phyloP scores from a whole-genome alignment of 768 basidiomycete species.

The Phylloporus arenicola region DNA sequence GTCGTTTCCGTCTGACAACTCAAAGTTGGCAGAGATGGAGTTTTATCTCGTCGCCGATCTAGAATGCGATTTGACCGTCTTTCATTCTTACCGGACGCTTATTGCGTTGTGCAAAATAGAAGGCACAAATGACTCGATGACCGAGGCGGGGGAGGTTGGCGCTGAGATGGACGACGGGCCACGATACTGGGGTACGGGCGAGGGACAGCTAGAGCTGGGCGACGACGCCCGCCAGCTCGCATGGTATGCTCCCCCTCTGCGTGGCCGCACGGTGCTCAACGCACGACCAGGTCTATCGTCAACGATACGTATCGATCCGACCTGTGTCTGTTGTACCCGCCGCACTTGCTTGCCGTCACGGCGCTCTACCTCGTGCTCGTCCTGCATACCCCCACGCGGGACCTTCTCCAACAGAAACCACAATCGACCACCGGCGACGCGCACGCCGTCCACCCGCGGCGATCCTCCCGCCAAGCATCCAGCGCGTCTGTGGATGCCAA shows the following conservation, averaged over 20 bases:
- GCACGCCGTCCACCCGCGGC: constrained; percentile 36
- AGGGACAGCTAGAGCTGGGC: constrained; percentile 73
- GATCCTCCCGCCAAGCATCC: constrained; percentile 48
- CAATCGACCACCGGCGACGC: constrained; percentile 20
- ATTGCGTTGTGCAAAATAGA: constrained; percentile 66
- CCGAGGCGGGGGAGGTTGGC: constrained; percentile 54
- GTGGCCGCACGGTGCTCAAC: neutral
- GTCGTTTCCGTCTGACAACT: constrained; percentile 83
- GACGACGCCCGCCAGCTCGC: constrained; percentile 79
- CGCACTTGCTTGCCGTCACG: constrained; percentile 89
- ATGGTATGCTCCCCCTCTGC: constrained; percentile 50
- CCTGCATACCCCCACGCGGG: constrained; percentile 56
- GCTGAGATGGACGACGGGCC: constrained; percentile 50
- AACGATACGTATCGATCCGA: constrained; percentile 96
- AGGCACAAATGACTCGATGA: constrained; percentile 36
- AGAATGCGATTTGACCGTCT: constrained; percentile 89
- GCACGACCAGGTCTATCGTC: constrained; percentile 75
- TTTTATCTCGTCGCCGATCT: constrained; percentile 97
- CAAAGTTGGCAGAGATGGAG: constrained; percentile 97
- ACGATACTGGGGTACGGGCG: constrained; percentile 75
- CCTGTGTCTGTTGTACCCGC: constrained; percentile 90
- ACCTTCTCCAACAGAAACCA: constrained; percentile 37
- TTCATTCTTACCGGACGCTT: constrained; percentile 92
- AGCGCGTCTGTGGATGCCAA: constrained; percentile 26
- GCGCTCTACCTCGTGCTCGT: constrained; percentile 86